Base-by-base conservation (phyloP, 139 green algal genomes). In the Volvox africanus region DNA sequence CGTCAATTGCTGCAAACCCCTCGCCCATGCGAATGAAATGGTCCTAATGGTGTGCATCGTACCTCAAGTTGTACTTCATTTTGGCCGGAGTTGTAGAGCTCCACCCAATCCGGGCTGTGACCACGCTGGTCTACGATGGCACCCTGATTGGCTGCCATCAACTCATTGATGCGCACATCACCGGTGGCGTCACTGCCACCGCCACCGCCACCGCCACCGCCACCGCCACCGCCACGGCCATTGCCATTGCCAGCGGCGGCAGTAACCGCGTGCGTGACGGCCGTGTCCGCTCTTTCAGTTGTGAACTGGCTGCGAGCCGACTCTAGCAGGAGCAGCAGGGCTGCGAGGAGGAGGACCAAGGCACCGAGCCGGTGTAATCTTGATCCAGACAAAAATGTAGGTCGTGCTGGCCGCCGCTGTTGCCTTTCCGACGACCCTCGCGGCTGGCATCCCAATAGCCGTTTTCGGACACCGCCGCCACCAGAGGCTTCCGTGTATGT, bases 61-160 rank as follows among this genome's bases (percentile, higher is more conserved):
- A 89, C 83, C 83, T 89, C 6, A 24, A 89, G 83, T 37, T 33
- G 13, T 35, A 68, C 83, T 0, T 55, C 67, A 18, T 0, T 37
- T 22, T 65, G 30, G 16, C 83, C 83, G 0, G 11, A 1, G 26
- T 89, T 89, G 83, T 50, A 80, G 24, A 89, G 83, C 67, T 89
- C 83, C 22, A 89, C 2, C 83, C 83, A 89, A 30, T 89, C 83
- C 9, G 83, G 83, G 36, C 67, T 81, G 65, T 1, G 14, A 22
- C 83, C 67, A 2, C 19, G 5, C 6, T 35, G 65, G 35, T 65
- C 83, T 33, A 69, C 24, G 20, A 89, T 65, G 61, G 83, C 83
- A 18, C 83, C 83, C 13, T 68, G 22, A 35, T 89, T 89, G 35
- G 14, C n/a, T 0, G 67, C 67, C 83, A 89, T 89, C 11, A 89